Evolutionary conservation across 75 land plant genomes (phyloP), one percentile per base, ranked within the genome.

Genomic region (Cupressus sempervirens): DNA sequence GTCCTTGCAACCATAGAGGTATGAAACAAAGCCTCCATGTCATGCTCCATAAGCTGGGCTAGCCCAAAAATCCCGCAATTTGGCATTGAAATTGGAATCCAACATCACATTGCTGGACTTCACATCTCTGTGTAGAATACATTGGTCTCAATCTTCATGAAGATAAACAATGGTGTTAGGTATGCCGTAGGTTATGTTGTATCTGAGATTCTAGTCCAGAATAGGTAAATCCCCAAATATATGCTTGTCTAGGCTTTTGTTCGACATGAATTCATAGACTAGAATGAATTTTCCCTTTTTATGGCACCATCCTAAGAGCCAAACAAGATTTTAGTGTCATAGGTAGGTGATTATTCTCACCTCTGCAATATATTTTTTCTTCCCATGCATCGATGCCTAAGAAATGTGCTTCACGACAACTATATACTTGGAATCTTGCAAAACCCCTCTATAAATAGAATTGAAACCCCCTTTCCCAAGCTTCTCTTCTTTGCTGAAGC

Each of bases 21-120:
- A n/a, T 87, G 86, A 11, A 79, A 56, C 0, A 80, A 80, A 6
- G 45, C 74, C 65, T 58, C 65, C 1, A 54, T 13, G 1, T 86
- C 91, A 30, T 83, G 88, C 23, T 86, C 86, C 16, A 89, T 38
- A 13, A 87, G 84, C 48, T 90, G 87, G 11, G 93, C 92, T 14
- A 91, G 84, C 14, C 93, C 92, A n/a, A 68, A 91, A 92, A 73
- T 92, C 93, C 5, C 91, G 89, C 4, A 92, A 82, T 83, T 85
- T 87, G 14, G 92, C 87, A 36, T 89, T 91, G 89, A 91, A 89
- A 34, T 85, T 81, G 10, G 84, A 75, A 74, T 92, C 94, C 26
- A 92, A 73, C 91, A 92, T 88, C n/a, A 92, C 84, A 67, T 91
- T 92, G 82, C 91, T 91, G 1, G 92, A 86, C 77, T 92, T 90